Conservation (phyloP, 2,329 filamentous ascomycete species). For the Magnaporthiopsis poae region DNA sequence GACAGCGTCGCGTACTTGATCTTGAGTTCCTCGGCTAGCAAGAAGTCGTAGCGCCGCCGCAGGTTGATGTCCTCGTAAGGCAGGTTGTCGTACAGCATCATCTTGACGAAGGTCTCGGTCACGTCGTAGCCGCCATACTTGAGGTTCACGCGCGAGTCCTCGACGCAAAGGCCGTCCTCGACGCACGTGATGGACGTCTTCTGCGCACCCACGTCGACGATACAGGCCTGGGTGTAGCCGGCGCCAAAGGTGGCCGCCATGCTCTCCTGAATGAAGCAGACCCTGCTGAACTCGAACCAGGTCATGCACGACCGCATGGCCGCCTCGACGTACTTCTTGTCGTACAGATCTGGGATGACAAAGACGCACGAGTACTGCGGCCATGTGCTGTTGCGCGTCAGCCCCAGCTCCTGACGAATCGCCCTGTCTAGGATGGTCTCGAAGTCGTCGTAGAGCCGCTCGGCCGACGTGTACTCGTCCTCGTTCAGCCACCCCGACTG, state of each 20-base stretch:
- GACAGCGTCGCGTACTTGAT: constrained; percentile 86
- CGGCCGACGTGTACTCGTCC: constrained; percentile 70
- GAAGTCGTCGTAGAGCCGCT: constrained; percentile 76
- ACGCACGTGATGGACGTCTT: constrained; percentile 97
- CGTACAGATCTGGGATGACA: constrained; percentile 91
- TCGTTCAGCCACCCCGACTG: constrained; percentile 83
- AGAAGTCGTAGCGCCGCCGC: constrained; percentile 77
- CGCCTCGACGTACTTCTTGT: constrained; percentile 82
- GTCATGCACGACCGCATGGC: constrained; percentile 75
- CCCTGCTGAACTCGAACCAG: constrained; percentile 78
- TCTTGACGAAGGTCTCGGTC: constrained; percentile 89
- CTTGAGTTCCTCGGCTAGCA: constrained; percentile 91
- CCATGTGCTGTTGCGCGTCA: constrained; percentile 71
- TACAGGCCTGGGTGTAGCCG: constrained; percentile 85
- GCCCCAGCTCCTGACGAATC: constrained; percentile 71
- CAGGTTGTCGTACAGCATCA: constrained; percentile 95
- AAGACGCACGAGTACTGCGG: constrained; percentile 92
- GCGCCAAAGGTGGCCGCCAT: constrained; percentile 90
- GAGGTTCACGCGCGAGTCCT: constrained; percentile 88
- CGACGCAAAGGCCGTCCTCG: constrained; percentile 87
- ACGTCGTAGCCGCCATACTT: constrained; percentile 91
- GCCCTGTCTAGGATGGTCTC: constrained; percentile 78
- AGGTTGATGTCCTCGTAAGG: constrained; percentile 93
- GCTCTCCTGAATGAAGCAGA: constrained; percentile 94
- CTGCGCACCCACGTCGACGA: constrained; percentile 91